phyloP scores from a whole-genome alignment of 129 eudicot species.

The Pittosporum tobira region DNA sequence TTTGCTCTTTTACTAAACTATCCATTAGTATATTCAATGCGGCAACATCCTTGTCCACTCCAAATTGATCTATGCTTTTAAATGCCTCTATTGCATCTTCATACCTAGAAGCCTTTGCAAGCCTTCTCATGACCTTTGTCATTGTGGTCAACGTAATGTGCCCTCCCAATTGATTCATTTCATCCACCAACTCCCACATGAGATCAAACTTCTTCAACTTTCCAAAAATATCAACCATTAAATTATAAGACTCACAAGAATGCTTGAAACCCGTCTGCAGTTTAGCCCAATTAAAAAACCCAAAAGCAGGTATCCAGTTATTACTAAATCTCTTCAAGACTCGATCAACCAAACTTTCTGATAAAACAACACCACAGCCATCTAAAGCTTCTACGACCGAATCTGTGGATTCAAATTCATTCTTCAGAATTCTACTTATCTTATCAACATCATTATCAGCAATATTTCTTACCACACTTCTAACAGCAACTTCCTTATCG shows the following conservation, averaged over 20 bases:
- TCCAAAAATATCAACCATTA: conserved; percentile 72
- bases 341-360: conserved; percentile 49
- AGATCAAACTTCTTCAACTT: conserved; percentile 56
- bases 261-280: conserved; percentile 20
- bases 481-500: conserved; percentile 20
- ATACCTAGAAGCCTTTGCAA: conserved; percentile 46
- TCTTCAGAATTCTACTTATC: conserved; percentile 37
- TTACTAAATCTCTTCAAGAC: conserved; percentile 53
- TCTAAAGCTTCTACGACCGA: conserved; percentile 38
- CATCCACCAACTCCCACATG: conserved; percentile 61
- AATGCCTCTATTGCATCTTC: conserved; percentile 59
- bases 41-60: conserved; percentile 34
- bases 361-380: conserved; percentile 26
- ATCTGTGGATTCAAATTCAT: conserved; percentile 41
- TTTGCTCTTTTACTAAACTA: conserved; percentile 45
- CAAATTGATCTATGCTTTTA: conserved; percentile 41
- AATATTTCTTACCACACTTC: conserved; percentile 10
- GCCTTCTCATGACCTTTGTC: conserved; percentile 64
- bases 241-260: conserved; percentile 40
- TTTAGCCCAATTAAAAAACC: conserved; percentile 72
- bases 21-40: conserved; percentile 51
- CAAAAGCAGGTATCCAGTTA: conserved; percentile 61
- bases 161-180: conserved; percentile 40
- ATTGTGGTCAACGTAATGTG: conserved; percentile 48
- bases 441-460: conserved; percentile 44